Evolutionary conservation across 768 basidiomycete genomes (phyloP).

Genomic region (Tulasnella sp.): DNA sequence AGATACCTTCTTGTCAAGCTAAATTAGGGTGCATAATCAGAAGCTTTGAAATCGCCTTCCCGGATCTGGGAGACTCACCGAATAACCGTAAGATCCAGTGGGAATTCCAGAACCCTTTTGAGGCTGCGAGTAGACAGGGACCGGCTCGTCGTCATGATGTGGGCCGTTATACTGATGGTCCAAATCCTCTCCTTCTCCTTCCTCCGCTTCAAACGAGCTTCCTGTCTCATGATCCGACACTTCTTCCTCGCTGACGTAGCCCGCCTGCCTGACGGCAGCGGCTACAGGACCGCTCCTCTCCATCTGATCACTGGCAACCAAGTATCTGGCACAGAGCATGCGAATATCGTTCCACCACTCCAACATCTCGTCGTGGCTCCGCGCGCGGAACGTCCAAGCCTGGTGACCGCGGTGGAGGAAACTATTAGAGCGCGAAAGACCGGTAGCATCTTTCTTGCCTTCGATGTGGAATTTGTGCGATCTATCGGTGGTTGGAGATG

Average conservation of each 20-base stretch:
- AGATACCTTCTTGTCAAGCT: slow-evolving; percentile 43
- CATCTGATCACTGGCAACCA: slow-evolving; percentile 89
- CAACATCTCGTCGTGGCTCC: slow-evolving; percentile 96
- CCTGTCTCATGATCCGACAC: slow-evolving; percentile 44
- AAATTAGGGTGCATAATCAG: slow-evolving; percentile 19
- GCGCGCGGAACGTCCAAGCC: slow-evolving; percentile 84
- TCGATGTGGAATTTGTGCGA: slow-evolving; percentile 98
- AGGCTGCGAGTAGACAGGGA: slow-evolving; percentile 53
- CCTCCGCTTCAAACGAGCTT: slow-evolving; percentile 42
- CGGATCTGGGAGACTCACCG: slow-evolving; percentile 40
- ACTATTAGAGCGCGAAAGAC: slow-evolving; percentile 35
- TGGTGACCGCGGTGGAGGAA: slow-evolving; percentile 37
- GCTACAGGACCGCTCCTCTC: slow-evolving; percentile 88
- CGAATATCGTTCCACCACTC: slow-evolving; percentile 99
- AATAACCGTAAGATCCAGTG: slow-evolving; percentile 48
- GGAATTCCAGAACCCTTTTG: slow-evolving; percentile 38
- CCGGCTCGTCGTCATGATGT: slow-evolving; percentile 37
- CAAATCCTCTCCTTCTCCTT: slow-evolving; percentile 42
- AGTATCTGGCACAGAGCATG: slow-evolving; percentile 87
- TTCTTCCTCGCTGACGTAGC: slow-evolving; percentile 79
- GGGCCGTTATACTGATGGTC: slow-evolving; percentile 39
- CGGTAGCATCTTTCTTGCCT: slow-evolving; percentile 73
- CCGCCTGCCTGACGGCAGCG: slow-evolving; percentile 81
- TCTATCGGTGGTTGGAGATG: slow-evolving; percentile 48
- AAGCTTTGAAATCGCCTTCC: slow-evolving; percentile 11